These are phyloP conservation scores for Plasmodium gonderi DNA, from an alignment of 169 alveolate genomes.

Conservation along the genomic window DNA sequence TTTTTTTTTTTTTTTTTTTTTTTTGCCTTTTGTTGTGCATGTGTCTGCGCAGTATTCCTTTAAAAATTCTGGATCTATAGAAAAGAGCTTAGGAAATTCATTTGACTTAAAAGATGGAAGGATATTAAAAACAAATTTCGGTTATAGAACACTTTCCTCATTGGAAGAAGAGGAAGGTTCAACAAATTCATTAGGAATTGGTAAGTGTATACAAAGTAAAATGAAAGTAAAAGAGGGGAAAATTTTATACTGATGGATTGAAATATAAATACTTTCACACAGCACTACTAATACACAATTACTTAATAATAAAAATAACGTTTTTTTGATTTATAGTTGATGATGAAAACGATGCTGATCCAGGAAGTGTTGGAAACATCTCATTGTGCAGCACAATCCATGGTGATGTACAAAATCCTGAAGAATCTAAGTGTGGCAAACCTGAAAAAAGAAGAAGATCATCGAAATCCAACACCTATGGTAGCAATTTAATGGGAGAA, in stretches of 20 bases:
- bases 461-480: not conserved
- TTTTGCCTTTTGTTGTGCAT: not conserved
- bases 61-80: no score
- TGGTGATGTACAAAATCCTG: not conserved
- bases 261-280: no score
- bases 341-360: not conserved
- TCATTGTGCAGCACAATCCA: not conserved
- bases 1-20: not conserved
- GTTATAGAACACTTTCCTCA: not conserved
- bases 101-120: not conserved
- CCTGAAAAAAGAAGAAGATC: not conserved
- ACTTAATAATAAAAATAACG: not conserved
- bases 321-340: not conserved
- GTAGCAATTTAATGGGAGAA: not conserved
- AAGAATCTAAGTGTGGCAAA: not conserved
- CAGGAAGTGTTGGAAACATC: not conserved
- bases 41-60: not conserved
- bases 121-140: not conserved
- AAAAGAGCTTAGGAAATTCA: not conserved
- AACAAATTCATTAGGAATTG: not conserved
- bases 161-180: not conserved
- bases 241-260: not conserved
- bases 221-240: not conserved
- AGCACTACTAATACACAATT: no score
- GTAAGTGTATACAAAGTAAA: not conserved